A percentile compares a stretch with the other conserved stretches of the same genome.
These are phyloP conservation scores for Hymenoscyphus albidus DNA, from an alignment of 2,329 filamentous ascomycete genomes.

Conservation along the genomic window DNA sequence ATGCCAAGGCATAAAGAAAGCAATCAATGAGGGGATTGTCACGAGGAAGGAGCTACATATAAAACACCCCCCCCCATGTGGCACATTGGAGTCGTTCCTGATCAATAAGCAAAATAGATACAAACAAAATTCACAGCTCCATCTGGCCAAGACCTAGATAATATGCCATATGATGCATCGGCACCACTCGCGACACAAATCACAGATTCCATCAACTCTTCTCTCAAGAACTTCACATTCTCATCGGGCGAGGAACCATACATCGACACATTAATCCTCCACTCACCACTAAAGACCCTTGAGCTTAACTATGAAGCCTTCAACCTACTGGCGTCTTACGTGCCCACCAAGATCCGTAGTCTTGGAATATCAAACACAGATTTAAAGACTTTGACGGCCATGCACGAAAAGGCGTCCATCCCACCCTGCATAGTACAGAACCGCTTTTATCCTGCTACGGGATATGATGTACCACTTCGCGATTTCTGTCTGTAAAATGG, in stretches of 20 bases:
- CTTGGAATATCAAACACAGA: constrained; percentile 70
- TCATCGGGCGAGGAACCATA: constrained; percentile 39
- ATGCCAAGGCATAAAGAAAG: constrained; percentile 60
- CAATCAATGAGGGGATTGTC: constrained; percentile 56
- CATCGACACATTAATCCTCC: constrained; percentile 56
- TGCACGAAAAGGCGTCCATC: neutral
- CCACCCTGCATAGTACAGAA: constrained; percentile 61
- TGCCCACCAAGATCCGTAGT: constrained; percentile 59
- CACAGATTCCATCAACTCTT: constrained; percentile 61
- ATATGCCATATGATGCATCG: constrained; percentile 61
- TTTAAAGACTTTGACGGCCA: neutral
- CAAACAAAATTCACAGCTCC: constrained; percentile 81
- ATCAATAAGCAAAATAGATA: constrained; percentile 43
- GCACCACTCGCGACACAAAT: constrained; percentile 61
- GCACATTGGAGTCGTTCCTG: neutral
- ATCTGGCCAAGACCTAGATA: constrained; percentile 54
- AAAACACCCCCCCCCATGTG: constrained; percentile 27
- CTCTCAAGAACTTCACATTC: constrained; percentile 55
- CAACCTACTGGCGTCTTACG: constrained; percentile 61
- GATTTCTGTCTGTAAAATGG: constrained; percentile 48
- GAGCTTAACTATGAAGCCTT: constrained; percentile 60
- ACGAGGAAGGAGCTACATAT: constrained; percentile 61
- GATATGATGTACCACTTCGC: constrained; percentile 58
- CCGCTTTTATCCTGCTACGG: constrained; percentile 59
- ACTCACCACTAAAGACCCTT: constrained; percentile 50